Evolutionary conservation across 345 rosid genomes (phyloP).

Genomic region (Salix exigua): DNA sequence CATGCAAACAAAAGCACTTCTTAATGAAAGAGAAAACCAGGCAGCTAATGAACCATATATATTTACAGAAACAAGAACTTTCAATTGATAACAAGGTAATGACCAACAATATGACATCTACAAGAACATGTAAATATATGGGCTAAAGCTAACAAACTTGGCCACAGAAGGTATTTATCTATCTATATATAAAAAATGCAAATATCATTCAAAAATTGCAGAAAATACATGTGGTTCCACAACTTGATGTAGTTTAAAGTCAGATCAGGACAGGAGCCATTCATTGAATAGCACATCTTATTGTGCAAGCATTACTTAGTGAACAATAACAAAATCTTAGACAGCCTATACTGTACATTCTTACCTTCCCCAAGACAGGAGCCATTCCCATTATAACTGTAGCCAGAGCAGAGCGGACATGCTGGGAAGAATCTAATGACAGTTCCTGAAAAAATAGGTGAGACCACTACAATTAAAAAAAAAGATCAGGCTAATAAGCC

Average conservation of each 20-base stretch:
- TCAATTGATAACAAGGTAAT: too few species aligned
- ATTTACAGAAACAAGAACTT: background rate
- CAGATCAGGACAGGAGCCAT: background rate
- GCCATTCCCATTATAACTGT: conserved; percentile 99
- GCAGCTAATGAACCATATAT: background rate
- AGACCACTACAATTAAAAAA: background rate
- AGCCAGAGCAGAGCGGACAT: conserved; percentile 97
- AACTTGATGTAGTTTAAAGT: background rate
- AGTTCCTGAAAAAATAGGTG: conserved; percentile 54
- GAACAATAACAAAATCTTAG: background rate
- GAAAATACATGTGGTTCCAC: background rate
- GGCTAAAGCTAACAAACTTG: background rate
- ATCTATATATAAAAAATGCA: background rate
- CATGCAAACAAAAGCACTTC: background rate
- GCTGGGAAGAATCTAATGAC: conserved; percentile 96
- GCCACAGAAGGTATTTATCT: background rate
- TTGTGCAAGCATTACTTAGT: background rate
- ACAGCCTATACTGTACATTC: background rate
- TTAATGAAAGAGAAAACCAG: background rate
- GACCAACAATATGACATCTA: background rate
- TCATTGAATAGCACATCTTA: background rate
- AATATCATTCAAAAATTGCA: background rate
- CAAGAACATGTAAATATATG: background rate
- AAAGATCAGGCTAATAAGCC: background rate
- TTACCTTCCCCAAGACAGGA: conserved; percentile 69